Conservation (phyloP, 2,329 filamentous ascomycete species). For the Davidsoniella eucalypti region DNA sequence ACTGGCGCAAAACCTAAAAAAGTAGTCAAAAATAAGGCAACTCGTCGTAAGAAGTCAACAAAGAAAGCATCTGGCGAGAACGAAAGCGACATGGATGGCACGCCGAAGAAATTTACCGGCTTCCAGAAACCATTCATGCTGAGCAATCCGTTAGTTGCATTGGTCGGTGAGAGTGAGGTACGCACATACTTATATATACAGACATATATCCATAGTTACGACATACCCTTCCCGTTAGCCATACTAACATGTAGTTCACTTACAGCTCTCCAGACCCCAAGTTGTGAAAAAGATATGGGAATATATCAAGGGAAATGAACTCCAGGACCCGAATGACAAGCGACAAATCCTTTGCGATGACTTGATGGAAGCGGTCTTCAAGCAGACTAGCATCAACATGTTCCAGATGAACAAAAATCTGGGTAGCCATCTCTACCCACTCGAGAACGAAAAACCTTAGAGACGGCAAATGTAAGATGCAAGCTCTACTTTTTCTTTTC, state of each 20-base stretch:
- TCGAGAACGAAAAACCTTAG: slow-evolving; percentile 44
- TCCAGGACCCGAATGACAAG: slow-evolving; percentile 84
- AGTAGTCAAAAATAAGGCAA: slow-evolving; percentile 50
- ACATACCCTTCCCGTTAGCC: neutral
- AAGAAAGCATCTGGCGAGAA: slow-evolving; percentile 45
- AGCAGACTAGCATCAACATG: slow-evolving; percentile 84
- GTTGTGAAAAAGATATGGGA: slow-evolving; percentile 95
- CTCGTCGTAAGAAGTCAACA: slow-evolving; percentile 58
- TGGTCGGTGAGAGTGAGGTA: slow-evolving; percentile 54
- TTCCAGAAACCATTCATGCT: slow-evolving; percentile 80
- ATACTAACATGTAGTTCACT: neutral
- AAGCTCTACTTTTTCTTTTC: neutral
- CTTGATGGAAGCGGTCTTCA: slow-evolving; percentile 81
- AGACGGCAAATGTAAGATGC: too few species aligned
- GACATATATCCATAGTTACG: neutral
- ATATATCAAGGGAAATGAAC: slow-evolving; percentile 73
- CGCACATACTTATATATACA: slow-evolving; percentile 18
- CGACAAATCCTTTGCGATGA: slow-evolving; percentile 90
- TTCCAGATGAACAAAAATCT: slow-evolving; percentile 98
- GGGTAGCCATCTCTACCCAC: slow-evolving; percentile 72
- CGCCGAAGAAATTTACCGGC: slow-evolving; percentile 75
- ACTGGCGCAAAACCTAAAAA: slow-evolving; percentile 40
- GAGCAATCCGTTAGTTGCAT: slow-evolving; percentile 49
- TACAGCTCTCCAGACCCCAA: slow-evolving; percentile 74
- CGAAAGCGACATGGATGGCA: slow-evolving; percentile 32